Evolutionary conservation across 345 rosid genomes (phyloP), one percentile per base, ranked within the genome.

Genomic region (Stellera chamaejasme): DNA sequence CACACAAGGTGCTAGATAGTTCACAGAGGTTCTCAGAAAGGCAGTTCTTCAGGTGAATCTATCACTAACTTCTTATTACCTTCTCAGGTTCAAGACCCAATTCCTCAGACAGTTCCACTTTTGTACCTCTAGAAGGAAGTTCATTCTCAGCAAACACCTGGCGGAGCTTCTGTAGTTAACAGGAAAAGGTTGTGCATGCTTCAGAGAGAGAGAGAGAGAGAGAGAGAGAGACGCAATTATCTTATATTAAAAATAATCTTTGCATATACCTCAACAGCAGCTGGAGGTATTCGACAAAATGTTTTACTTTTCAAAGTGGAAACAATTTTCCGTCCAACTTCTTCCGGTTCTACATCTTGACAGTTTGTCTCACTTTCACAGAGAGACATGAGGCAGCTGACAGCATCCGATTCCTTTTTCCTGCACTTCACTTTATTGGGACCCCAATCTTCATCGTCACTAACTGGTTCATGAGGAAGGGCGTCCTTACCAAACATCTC

Each of bases 371-470:
- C 83, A 52, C 79, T 77, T 80, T 69, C 83, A 61, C 69, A 73
- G 58, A 88, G 61, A 64, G 87, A 77, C 80, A 87, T 78, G 57
- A 84, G 83, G 39, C 82, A 69, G 69, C 74, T 80, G 71, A 70
- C 81, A 11, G 85, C 95, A 72, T 89, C 96, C 12, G 96, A 79
- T 62, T 85, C 96, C 66, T 82, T 89, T 75, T 46, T 79, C 68
- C 80, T 85, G 58, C 83, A 75, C 67, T 80, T 87, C 78, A 81
- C 80, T 66, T 79, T 84, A 43, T 70, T 64, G 43, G 99, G 99
- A 72, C 99, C 99, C 99, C 97, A 93, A 62, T 93, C 99, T 78
- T 93, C 99, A 72, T 93, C 99, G 73, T 93, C 99, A 39, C 96
- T 93, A 51, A 75, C 72, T 75, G 79, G 90, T 61, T 88, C 98